Conservation (phyloP, 2,329 filamentous ascomycete species). For the Penicillium sp. region DNA sequence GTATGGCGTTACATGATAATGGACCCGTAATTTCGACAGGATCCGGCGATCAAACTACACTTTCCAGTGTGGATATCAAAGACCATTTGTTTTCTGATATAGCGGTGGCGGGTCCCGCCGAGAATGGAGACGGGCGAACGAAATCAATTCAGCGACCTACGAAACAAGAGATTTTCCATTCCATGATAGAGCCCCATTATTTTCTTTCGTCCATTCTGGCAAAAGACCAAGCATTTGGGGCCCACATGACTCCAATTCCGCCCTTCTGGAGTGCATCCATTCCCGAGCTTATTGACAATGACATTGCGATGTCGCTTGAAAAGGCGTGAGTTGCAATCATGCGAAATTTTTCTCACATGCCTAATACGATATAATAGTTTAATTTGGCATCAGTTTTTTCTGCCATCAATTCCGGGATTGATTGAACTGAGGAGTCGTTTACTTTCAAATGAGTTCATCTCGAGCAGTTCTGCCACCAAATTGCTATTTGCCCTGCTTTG, state of each 20-base stretch:
- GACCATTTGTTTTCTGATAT: neutral
- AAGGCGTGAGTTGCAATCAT: too few species aligned
- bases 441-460: neutral
- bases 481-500: slow-evolving; percentile 18
- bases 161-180: slow-evolving; percentile 6
- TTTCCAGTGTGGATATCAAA: neutral
- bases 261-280: slow-evolving; percentile 2
- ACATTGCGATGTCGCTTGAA: too few species aligned
- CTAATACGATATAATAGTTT: slow-evolving; percentile 3
- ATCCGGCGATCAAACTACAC: neutral
- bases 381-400: slow-evolving; percentile 14
- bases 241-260: neutral
- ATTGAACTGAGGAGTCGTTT: slow-evolving; percentile 11
- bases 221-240: slow-evolving; percentile 11
- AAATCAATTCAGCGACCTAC: too few species aligned
- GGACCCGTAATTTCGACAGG: neutral
- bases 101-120: neutral
- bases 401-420: slow-evolving; percentile 7
- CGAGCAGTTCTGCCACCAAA: slow-evolving; percentile 8
- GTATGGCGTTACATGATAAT: neutral
- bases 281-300: neutral
- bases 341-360: too few species aligned
- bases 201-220: slow-evolving; percentile 10
- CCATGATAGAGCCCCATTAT: slow-evolving; percentile 6
- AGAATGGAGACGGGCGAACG: neutral